phyloP scores from a whole-genome alignment of 371 early-diverging fungal genomes.

The Conidiobolus incongruus region DNA sequence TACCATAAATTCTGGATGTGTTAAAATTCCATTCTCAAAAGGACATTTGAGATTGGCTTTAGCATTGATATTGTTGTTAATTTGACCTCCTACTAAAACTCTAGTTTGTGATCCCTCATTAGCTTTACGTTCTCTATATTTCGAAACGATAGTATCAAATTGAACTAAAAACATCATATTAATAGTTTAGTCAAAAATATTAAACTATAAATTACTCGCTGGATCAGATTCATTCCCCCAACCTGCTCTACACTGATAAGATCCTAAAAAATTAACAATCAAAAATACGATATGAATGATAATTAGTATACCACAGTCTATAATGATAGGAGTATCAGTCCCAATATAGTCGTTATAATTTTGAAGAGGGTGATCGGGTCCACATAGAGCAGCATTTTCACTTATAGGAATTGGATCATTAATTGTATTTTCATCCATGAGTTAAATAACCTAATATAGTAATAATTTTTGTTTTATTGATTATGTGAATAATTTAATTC shows the following conservation, averaged over 20 bases:
- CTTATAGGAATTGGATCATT: no score
- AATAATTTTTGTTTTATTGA: no score
- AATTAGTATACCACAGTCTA: no score
- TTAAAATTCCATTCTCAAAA: constrained; percentile 47
- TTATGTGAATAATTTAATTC: no score
- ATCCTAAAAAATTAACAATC: no score
- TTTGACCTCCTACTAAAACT: constrained; percentile 52
- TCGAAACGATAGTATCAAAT: constrained; percentile 61
- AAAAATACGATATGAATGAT: no score
- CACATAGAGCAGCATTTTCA: no score
- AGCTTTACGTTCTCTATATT: constrained; percentile 45
- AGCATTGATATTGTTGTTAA: constrained; percentile 38
- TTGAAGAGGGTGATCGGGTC: no score
- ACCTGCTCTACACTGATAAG: constrained; percentile 54
- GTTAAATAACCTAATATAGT: no score
- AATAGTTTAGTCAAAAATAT: neutral
- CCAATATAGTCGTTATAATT: no score
- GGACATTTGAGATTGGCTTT: constrained; percentile 41
- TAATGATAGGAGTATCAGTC: no score
- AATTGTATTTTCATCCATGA: no score
- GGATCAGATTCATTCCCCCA: constrained; percentile 47
- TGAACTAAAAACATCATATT: constrained; percentile 18
- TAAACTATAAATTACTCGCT: constrained; percentile 17
- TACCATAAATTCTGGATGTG: constrained; percentile 45
- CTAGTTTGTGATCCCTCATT: constrained; percentile 9